Base-by-base conservation (phyloP, 202 grass and related monocot species). In the Setaria italica region DNA sequence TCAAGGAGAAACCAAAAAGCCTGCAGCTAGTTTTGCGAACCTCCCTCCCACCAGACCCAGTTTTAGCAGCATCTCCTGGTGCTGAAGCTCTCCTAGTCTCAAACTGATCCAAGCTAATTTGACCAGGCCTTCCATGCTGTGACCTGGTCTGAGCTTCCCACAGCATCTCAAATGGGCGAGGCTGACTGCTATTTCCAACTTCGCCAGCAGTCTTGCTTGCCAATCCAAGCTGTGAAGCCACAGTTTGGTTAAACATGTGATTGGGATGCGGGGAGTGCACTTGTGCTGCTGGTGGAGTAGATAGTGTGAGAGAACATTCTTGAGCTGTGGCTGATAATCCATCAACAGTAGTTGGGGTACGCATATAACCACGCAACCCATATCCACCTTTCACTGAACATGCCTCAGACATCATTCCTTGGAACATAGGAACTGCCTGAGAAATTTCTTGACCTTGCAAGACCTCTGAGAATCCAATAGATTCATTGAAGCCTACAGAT, bases 361-460 rank as follows among this genome's bases (percentile, higher is more conserved):
- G 56, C 72, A 84, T 71, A 86, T 72, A 82, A 75, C 86, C 76
- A 62, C 62, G 72, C 33, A 60, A 0, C 55, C 63, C 76, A 16
- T 82, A 83, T 72, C 59, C 41, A 10, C 51, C 82, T 78, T 88
- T 90, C 21, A 19, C 9, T 64, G 62, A 76, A 76, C 78, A 81
- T 35, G 80, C 76, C 81, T 82, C 86, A 81, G 77, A 73, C 78
- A 83, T 39, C 56, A 58, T 80, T 88, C 91, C 89, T 67, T 81
- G 79, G 48, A 82, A 81, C 67, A 81, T 55, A 68, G 88, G 89
- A 88, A 88, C 57, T 90, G 76, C 64, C 82, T 62, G 84, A 89
- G 78, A 94, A 42, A 91, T 85, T 99, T 99, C 96, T 99, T 99
- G 96, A 99, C 96, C 96, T 99, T 96, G 96, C 96, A 99, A 99